phyloP scores from a whole-genome alignment of 1,284 basidiomycete species.

The Mycena sp. region DNA sequence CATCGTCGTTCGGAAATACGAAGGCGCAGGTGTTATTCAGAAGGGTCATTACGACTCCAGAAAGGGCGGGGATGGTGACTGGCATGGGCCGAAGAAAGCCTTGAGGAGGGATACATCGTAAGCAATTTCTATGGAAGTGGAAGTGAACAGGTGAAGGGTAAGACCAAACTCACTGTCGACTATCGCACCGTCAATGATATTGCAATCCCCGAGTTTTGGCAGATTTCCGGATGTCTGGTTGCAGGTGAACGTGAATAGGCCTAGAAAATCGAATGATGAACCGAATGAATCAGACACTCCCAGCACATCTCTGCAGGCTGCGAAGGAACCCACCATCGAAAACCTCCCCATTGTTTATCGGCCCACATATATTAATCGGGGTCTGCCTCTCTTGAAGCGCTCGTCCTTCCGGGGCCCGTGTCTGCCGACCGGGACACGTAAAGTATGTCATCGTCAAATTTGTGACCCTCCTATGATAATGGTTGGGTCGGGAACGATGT shows the following conservation, averaged over 20 bases:
- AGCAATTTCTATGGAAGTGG: too few species aligned
- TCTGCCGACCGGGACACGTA: conserved; percentile 5
- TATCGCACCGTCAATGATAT: not conserved
- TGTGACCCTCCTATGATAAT: not conserved
- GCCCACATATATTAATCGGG: conserved; percentile 11
- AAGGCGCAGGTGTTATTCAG: conserved; percentile 8
- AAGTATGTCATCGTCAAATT: conserved; percentile 6
- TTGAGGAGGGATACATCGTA: not conserved
- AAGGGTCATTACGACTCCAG: not conserved
- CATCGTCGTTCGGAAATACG: conserved; percentile 13
- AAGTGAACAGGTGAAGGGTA: not conserved
- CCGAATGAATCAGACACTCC: not conserved
- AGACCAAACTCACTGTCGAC: conserved; percentile 7
- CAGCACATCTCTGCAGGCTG: not conserved
- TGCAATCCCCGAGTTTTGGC: conserved; percentile 12
- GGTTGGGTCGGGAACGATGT: not conserved
- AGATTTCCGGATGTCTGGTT: not conserved
- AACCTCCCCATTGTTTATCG: not conserved
- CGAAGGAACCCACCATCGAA: not conserved
- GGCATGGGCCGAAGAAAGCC: not conserved
- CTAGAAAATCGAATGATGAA: too few species aligned
- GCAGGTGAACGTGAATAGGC: conserved; percentile 6
- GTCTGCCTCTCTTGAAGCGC: not conserved
- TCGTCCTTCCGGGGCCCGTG: not conserved
- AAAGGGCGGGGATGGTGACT: not conserved